Conservation (phyloP, 768 basidiomycete species). For the Xerocomus brunneocitrinus region DNA sequence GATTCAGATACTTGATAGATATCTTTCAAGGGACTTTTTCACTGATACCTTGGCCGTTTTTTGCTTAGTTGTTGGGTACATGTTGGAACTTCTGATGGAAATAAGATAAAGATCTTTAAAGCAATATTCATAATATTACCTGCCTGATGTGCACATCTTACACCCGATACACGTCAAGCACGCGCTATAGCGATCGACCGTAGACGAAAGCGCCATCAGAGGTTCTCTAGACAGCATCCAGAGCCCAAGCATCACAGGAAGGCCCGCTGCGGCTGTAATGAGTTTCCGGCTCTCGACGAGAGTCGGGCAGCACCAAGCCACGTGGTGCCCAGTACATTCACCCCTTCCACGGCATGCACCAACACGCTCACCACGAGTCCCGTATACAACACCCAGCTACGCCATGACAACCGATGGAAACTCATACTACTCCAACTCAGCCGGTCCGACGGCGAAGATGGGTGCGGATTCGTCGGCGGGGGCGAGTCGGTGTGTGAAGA, state of each 20-base stretch:
- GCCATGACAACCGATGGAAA: too few relatives aligned
- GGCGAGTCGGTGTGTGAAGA: conserved; percentile 64
- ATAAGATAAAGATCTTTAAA: background rate
- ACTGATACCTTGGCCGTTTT: background rate
- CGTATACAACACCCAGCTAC: conserved; percentile 58
- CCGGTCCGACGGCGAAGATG: conserved; percentile 47
- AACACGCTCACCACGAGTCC: conserved; percentile 54
- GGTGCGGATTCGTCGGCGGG: conserved; percentile 38
- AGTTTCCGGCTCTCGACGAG: conserved; percentile 24
- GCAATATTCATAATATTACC: background rate
- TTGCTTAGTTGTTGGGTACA: background rate
- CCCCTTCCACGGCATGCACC: conserved; percentile 63
- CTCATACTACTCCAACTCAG: conserved; percentile 44
- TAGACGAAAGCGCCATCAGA: conserved; percentile 48
- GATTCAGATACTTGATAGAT: background rate
- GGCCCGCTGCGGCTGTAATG: conserved; percentile 33
- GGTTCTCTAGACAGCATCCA: conserved; percentile 54
- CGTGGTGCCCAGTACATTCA: conserved; percentile 46
- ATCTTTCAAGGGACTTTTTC: background rate
- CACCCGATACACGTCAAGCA: conserved; percentile 48
- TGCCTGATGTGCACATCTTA: conserved; percentile 12
- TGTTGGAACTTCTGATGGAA: background rate
- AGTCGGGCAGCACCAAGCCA: conserved; percentile 28
- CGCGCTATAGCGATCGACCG: conserved; percentile 47
- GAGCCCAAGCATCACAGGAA: conserved; percentile 57